Base-by-base conservation (phyloP, 2,329 filamentous ascomycete species). In the Sporothrix dimorphospora region DNA sequence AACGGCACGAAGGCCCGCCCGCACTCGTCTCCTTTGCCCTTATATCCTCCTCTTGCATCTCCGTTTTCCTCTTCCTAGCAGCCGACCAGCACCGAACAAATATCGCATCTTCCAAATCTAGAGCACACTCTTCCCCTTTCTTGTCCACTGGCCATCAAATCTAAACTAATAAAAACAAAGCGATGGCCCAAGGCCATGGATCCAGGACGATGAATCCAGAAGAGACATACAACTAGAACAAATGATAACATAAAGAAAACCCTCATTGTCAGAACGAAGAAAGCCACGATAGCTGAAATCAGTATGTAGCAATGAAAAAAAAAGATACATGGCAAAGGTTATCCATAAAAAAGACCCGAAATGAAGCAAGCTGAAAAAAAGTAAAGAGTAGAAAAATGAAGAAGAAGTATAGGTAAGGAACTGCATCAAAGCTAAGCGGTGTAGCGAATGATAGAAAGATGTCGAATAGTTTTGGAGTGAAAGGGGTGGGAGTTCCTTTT, bases 161-260 rank as follows among this genome's bases (percentile, higher is more conserved):
- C 59, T 65, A 65, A 65, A 27, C 57, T 40, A 19, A 65, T n/a
- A 63, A 42, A 16, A 24, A 19, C 51, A 55, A 30, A 57, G 16
- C 24, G 24, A n/a, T n/a, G 27, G 53, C 16, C 12, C 38, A 42
- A 1, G 8, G 47, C 47, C 19, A 47, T 47, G 47, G 38, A 34
- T n/a, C 8, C 6, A 24, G 4, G 16, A 40, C 7, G 8, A 42
- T 40, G 19, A 24, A 40, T 7, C 34, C 57, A 40, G 47, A 49
- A 49, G 16, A 8, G 47, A 49, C 47, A 49, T 19, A 21, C 47
- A 21, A 19, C 42, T 3, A 19, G 42, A 16, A 47, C 40, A 42
- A 9, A 14, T 19, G 19, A n/a, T 19, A 21, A 49, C 47, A 21
- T 49, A 19, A 19, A 49, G 9, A n/a, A 16, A 19, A 5, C 47